Evolutionary conservation across 2,329 filamentous ascomycete genomes (phyloP).

Genomic region (Whalleya microplaca): DNA sequence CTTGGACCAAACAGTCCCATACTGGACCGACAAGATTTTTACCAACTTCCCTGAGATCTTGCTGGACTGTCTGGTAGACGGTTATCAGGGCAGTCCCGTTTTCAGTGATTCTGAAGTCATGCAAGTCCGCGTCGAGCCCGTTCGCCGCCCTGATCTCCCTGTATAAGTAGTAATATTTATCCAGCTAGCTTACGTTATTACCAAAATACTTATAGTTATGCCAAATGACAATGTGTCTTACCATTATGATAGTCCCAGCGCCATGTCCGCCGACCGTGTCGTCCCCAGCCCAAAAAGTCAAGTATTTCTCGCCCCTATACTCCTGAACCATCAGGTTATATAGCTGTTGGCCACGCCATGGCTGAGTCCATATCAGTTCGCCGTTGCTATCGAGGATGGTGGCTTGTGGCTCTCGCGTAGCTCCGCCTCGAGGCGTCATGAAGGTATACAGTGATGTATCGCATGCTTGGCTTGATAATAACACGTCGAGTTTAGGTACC

Average conservation of each 20-base stretch:
- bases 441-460: constrained; percentile 44
- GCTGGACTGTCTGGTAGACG: constrained; percentile 40
- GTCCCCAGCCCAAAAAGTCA: constrained; percentile 54
- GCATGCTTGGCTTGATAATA: constrained; percentile 39
- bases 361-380: constrained; percentile 49
- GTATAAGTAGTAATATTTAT: constrained; percentile 37
- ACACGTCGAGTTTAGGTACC: constrained; percentile 40
- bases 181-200: constrained; percentile 24
- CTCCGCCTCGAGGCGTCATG: constrained; percentile 42
- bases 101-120: constrained; percentile 43
- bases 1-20: constrained; percentile 48
- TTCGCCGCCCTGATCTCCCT: constrained; percentile 43
- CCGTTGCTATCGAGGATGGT: constrained; percentile 49
- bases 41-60: constrained; percentile 43
- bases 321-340: constrained; percentile 51
- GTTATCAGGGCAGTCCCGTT: constrained; percentile 43
- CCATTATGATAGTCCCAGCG: constrained; percentile 51
- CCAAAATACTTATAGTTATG: not conserved
- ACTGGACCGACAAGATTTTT: constrained; percentile 42
- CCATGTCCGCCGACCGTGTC: constrained; percentile 51
- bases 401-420: constrained; percentile 42
- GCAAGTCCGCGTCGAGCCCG: constrained; percentile 43
- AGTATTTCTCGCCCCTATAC: constrained; percentile 47
- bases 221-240: constrained; percentile 26
- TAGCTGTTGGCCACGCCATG: constrained; percentile 38